phyloP scores from a whole-genome alignment of 2,329 filamentous ascomycete species.

The Penicillium palitans region DNA sequence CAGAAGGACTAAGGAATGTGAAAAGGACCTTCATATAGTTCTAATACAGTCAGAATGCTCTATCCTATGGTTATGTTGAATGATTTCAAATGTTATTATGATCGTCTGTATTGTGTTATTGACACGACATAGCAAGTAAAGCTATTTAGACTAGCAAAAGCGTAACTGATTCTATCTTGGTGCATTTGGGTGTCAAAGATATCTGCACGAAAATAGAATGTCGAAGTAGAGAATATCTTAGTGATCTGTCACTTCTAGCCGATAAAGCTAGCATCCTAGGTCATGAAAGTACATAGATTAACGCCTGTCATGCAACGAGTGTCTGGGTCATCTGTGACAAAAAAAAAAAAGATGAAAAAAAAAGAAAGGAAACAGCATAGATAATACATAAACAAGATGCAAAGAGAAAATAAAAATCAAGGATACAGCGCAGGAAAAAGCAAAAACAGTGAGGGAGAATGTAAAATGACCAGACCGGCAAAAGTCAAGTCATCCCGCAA shows the following conservation, averaged over 20 bases:
- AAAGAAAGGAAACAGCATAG: neutral
- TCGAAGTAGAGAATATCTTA: neutral
- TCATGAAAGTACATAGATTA: constrained; percentile 6
- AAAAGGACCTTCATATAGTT: neutral
- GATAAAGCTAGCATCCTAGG: neutral
- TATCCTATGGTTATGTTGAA: neutral
- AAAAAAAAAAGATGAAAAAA: neutral
- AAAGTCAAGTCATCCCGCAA: neutral
- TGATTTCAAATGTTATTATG: neutral
- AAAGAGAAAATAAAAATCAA: neutral
- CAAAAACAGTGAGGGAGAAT: neutral
- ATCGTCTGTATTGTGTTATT: neutral
- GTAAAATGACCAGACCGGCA: neutral
- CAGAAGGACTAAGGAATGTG: constrained; percentile 6
- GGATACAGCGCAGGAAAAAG: neutral
- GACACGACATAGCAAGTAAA: neutral
- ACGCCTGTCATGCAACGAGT: constrained; percentile 8
- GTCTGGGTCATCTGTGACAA: neutral
- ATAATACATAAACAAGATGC: constrained; percentile 3
- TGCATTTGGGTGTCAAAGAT: neutral
- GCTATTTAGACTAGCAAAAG: neutral
- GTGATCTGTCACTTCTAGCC: neutral
- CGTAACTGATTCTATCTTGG: neutral
- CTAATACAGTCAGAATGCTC: neutral
- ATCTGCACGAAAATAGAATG: neutral